Base-by-base conservation (phyloP, 257 asterid genomes). In the Solanum habrochaites region DNA sequence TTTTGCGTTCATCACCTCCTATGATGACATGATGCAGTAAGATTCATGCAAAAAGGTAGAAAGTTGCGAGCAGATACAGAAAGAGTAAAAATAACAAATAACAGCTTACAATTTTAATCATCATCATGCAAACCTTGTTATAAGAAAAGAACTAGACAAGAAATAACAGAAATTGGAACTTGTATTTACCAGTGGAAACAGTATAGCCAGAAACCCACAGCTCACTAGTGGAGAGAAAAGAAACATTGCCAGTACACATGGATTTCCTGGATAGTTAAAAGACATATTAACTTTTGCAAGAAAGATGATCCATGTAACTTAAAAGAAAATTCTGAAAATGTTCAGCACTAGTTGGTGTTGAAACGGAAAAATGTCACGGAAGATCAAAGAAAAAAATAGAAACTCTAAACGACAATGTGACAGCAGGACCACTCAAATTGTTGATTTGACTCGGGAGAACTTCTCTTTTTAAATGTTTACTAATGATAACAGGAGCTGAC, bases 151-250 rank as follows among this genome's bases (percentile, higher is more conserved):
- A 35, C 20, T 47, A 18, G 67, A 16, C 66, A 80, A 49, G 85
- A 47, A 47, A 49, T n/a, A 43, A 78, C 73, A 31, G 60, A 60
- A 85, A 29, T 84, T 43, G 85, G 56, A 32, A 29, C 25, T 29
- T 40, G 71, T 42, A 89, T 93, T 81, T 94, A 97, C 99, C 91
- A 97, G 88, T 35, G 99, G 99, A 91, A 90, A 97, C 10, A 97
- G 92, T 83, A 93, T 85, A 69, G 99, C 98, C 99, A 97, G 94
- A 86, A 94, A 96, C 85, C 99, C 99, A 83, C 94, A 95, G 94
- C 99, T 95, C 85, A 97, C 98, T 20, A 95, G 95, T 66, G 99
- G 98, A 89, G 99, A 94, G 93, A 29, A 93, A 86, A 95, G 91
- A 91, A 91, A 94, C 66, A 85, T 92, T 23, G 98, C 94, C 90